Evolutionary conservation across 345 rosid genomes (phyloP), one percentile per base, ranked within the genome.

Genomic region (Anastatica hierochuntica): DNA sequence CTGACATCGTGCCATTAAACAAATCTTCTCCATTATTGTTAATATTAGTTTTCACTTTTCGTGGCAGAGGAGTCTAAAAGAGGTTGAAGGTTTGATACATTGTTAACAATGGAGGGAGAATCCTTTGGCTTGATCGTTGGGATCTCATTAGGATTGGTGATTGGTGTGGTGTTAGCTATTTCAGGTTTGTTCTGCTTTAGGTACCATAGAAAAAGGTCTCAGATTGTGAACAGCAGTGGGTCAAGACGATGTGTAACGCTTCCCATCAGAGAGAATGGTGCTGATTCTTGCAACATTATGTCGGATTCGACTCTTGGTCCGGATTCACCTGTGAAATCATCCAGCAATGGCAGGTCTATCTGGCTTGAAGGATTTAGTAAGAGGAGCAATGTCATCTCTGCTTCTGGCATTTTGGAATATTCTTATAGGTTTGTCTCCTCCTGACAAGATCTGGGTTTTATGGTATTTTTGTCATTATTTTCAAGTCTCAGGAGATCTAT

Each of bases 321-420:
- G 0, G 99, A 85, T 38, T 88, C 99, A 2, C 99, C 97, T 4
- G 85, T 77, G 30, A 85, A 82, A 64, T 68, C 87, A 24, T 83
- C 83, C 10, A 64, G 65, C 23, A 77, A 64, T 62, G 87, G 83
- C 59, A 67, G 75, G 77, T 72, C 85, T 64, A 3, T 72, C 58
- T 88, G 97, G 95, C 76, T 85, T 56, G 94, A 88, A 10, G 88
- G 90, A 8, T 79, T 85, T 60, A 81, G 49, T 9, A 68, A 37
- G 78, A 81, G 56, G 75, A 81, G 69, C 45, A 73, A 56, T 50
- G 68, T 67, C 11, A 75, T 83, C 45, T 72, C 95, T 36, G 67
- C 79, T 14, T 94, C 99, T 63, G 99, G 99, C 65, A 85, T 94
- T 70, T 94, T 86, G 0, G 97, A 81, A 69, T 88, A 88, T 67